These are phyloP conservation scores for Diplodia intermedia DNA, from an alignment of 2,329 filamentous ascomycete genomes.

Conservation along the genomic window DNA sequence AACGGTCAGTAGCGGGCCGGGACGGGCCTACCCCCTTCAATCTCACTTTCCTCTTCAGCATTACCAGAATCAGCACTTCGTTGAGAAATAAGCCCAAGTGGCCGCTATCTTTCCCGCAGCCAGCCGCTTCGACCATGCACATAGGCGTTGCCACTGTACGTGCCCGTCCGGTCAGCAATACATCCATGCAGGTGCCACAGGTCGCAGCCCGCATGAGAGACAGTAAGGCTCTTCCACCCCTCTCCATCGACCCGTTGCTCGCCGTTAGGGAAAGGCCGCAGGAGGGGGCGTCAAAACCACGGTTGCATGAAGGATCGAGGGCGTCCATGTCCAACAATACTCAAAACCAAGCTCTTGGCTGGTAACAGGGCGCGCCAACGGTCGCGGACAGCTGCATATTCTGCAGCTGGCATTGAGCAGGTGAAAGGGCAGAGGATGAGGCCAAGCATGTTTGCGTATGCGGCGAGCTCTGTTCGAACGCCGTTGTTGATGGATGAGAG, in stretches of 20 bases:
- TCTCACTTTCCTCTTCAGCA: background rate
- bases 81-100: background rate
- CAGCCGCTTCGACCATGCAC: background rate
- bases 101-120: background rate
- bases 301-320: background rate
- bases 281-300: background rate
- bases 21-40: background rate
- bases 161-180: background rate
- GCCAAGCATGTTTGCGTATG: background rate
- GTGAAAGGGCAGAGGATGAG: background rate
- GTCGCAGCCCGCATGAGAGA: background rate
- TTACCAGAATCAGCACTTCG: background rate
- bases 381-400: background rate
- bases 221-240: background rate
- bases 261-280: background rate
- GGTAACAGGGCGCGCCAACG: background rate
- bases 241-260: background rate
- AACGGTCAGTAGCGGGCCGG: background rate
- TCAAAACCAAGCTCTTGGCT: background rate
- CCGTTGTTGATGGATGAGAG: background rate
- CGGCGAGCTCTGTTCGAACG: background rate
- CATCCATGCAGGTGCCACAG: background rate
- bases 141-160: slow-evolving; percentile 1
- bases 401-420: background rate
- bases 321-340: background rate